Percentiles rank a stretch among this genome's conserved stretches.
phyloP scores from a whole-genome alignment of 805 yeast species.

The Metschnikowia chrysomelidarum region DNA sequence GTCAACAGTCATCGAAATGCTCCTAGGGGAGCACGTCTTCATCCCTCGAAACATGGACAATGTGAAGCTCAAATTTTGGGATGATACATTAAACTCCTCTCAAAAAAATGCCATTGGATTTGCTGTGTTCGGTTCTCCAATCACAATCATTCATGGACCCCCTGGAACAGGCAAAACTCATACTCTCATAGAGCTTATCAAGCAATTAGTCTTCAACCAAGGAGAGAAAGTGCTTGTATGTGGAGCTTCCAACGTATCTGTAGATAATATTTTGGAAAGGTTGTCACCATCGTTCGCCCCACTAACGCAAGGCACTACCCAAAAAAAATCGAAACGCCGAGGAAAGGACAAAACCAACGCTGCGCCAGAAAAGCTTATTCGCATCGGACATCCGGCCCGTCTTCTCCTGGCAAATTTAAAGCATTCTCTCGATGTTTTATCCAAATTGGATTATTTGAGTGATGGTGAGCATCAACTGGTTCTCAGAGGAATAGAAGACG shows the following conservation, averaged over 20 bases:
- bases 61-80: constrained; percentile 29
- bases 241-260: constrained; percentile 92
- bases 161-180: constrained; percentile 85
- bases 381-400: constrained; percentile 95
- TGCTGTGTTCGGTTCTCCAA: constrained; percentile 53
- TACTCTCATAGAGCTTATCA: constrained; percentile 76
- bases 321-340: constrained; percentile 10
- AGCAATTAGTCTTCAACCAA: constrained; percentile 55
- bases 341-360: constrained; percentile 25
- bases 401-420: constrained; percentile 56
- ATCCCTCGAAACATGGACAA: constrained; percentile 20
- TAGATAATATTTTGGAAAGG: constrained; percentile 86
- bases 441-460: constrained; percentile 57
- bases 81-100: constrained; percentile 55
- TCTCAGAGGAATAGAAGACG: constrained; percentile 64
- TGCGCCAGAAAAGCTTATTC: constrained; percentile 46
- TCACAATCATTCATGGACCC: constrained; percentile 71
- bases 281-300: constrained; percentile 36
- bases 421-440: constrained; percentile 75
- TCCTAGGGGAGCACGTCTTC: constrained; percentile 45
- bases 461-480: constrained; percentile 39
- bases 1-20: constrained; percentile 38
- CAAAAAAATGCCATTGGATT: constrained; percentile 73
- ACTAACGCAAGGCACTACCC: background rate
- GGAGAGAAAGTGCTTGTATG: constrained; percentile 70